Percentiles rank a stretch among this genome's conserved stretches.
phyloP scores from a whole-genome alignment of 805 yeast species.

The Cyberlindnera japonica region DNA sequence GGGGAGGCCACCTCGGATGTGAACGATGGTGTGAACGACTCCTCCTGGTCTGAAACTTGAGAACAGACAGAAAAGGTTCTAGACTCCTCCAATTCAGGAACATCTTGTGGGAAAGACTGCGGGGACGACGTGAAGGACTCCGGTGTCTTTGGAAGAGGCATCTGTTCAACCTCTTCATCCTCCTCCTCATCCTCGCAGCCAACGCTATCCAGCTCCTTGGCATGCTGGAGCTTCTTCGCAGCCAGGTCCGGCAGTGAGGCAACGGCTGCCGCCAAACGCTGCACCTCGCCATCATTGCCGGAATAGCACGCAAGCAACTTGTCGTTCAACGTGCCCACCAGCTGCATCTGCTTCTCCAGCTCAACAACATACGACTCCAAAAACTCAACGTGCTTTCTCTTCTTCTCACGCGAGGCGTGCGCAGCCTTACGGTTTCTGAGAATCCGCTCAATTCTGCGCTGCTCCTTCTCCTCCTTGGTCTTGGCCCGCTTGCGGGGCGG shows the following conservation, averaged over 20 bases:
- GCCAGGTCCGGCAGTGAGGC: constrained; percentile 23
- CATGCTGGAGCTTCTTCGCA: constrained; percentile 21
- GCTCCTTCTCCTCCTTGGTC: constrained; percentile 96
- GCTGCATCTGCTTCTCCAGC: constrained; percentile 24
- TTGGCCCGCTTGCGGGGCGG: constrained; percentile 97
- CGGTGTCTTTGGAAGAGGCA: constrained; percentile 27
- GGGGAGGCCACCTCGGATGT: constrained; percentile 17
- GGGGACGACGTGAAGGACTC: constrained; percentile 25
- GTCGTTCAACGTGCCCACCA: constrained; percentile 17
- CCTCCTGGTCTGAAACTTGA: constrained; percentile 9
- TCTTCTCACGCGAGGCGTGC: constrained; percentile 95
- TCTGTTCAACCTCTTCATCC: constrained; percentile 8
- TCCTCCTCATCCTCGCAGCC: constrained; percentile 12
- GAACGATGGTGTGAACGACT: constrained; percentile 9
- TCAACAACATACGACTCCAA: constrained; percentile 47
- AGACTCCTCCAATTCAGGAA: constrained; percentile 18
- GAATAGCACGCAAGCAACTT: constrained; percentile 16
- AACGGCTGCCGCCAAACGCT: constrained; percentile 14
- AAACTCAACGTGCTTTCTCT: constrained; percentile 85
- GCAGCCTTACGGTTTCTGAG: constrained; percentile 95
- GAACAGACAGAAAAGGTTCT: constrained; percentile 15
- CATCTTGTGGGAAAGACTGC: constrained; percentile 9
- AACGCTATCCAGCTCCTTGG: constrained; percentile 16
- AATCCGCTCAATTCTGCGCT: constrained; percentile 88
- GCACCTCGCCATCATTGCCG: constrained; percentile 21